A percentile compares a stretch with the other conserved stretches of the same genome.
Evolutionary conservation across 768 basidiomycete species (phyloP).

Genomic region (Agrocybe praecox): DNA sequence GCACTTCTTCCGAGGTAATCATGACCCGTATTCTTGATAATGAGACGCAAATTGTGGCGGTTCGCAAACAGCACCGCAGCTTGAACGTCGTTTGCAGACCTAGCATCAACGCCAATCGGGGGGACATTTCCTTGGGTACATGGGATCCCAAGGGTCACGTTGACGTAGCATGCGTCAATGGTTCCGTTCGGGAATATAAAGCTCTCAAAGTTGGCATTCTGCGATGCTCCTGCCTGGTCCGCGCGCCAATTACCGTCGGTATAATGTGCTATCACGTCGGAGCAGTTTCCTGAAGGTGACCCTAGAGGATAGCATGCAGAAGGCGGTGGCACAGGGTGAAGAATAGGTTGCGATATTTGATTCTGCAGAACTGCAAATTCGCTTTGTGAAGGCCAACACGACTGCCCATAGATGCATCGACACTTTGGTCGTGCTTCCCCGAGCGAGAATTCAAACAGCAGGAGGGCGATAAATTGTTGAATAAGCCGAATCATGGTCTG

Average conservation of each 20-base stretch:
- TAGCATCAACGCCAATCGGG: slow-evolving; percentile 40
- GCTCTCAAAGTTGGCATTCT: slow-evolving; percentile 30
- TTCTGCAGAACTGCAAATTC: slow-evolving; percentile 33
- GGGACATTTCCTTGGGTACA: slow-evolving; percentile 49
- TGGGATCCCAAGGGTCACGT: slow-evolving; percentile 38
- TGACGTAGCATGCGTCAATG: slow-evolving; percentile 53
- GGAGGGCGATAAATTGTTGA: not conserved
- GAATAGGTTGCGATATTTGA: slow-evolving; percentile 44
- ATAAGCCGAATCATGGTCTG: not conserved
- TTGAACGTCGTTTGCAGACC: slow-evolving; percentile 38
- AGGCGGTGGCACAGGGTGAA: slow-evolving; percentile 42
- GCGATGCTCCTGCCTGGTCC: slow-evolving; percentile 40
- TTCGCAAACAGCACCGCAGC: slow-evolving; percentile 39
- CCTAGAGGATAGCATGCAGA: slow-evolving; percentile 41
- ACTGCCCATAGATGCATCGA: slow-evolving; percentile 39
- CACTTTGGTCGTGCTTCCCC: slow-evolving; percentile 19
- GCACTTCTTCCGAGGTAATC: slow-evolving; percentile 48
- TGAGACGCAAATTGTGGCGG: slow-evolving; percentile 35
- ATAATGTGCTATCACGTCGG: slow-evolving; percentile 26
- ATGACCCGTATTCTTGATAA: slow-evolving; percentile 42
- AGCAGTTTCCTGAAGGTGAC: slow-evolving; percentile 40
- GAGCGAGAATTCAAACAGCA: not conserved
- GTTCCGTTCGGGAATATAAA: slow-evolving; percentile 44
- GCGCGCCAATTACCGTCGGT: slow-evolving; percentile 41
- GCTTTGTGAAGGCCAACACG: slow-evolving; percentile 44